Percentiles rank a stretch among this genome's conserved stretches.
These are phyloP conservation scores for Lactarius quietus DNA, from an alignment of 768 basidiomycete species.

Conservation along the genomic window DNA sequence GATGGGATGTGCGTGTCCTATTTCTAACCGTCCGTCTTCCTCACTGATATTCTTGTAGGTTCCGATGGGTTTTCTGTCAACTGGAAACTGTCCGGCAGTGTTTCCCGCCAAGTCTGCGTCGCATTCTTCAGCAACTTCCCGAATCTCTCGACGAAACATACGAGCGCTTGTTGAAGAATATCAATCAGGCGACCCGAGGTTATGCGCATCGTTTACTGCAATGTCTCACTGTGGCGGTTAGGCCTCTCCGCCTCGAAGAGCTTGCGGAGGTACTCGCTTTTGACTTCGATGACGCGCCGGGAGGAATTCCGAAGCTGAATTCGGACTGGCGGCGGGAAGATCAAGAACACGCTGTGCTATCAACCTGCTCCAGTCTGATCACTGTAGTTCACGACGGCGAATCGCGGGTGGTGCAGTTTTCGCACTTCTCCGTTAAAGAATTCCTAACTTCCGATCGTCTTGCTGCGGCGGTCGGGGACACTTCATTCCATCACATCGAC, in stretches of 20 bases:
- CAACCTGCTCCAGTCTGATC: neutral
- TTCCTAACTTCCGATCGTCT: neutral
- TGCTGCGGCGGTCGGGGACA: neutral
- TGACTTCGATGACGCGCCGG: neutral
- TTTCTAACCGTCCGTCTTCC: too few species aligned
- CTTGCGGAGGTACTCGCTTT: neutral
- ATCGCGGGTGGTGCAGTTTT: neutral
- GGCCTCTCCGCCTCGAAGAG: neutral
- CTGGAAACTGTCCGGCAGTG: neutral
- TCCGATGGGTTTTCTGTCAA: neutral
- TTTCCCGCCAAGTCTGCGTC: neutral
- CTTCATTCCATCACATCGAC: neutral
- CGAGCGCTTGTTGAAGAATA: neutral
- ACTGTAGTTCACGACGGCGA: neutral
- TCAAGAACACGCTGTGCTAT: neutral
- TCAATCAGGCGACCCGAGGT: neutral
- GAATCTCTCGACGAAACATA: constrained; percentile 1
- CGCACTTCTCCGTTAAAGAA: neutral
- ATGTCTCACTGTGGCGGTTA: neutral
- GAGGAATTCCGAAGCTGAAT: neutral
- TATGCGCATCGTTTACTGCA: neutral
- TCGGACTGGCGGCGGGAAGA: neutral
- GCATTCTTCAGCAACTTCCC: neutral
- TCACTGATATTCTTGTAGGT: neutral
- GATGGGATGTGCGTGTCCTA: too few species aligned